Base-by-base conservation (phyloP, 2,329 filamentous ascomycete genomes). In the Teratosphaeria pseudoeucalypti region DNA sequence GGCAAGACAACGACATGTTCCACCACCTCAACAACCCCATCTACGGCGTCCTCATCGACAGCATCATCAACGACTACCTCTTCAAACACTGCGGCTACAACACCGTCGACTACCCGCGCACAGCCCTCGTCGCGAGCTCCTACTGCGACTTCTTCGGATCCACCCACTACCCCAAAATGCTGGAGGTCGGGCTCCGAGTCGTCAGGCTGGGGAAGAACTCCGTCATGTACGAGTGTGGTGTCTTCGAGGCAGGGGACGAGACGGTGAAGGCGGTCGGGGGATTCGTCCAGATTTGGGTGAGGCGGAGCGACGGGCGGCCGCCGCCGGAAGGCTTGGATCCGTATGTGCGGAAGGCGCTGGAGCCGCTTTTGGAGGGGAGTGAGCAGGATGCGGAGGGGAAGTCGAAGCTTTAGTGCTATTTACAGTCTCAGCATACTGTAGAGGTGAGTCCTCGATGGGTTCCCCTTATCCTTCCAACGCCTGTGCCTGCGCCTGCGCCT, bases 1-100 rank as follows among this genome's bases (percentile, higher is more conserved):
- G 90, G 90, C 86, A 84, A 72, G 91, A 96, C 75, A 95, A 95
- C 71, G 91, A 96, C 77, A 94, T 95, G 89, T 96, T 94, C 74
- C 82, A 89, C 62, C 92, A 97, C 72, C 67, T 64, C 47, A 68
- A 71, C 59, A 86, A 85, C 59, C 94, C 70, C 0, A 66, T 71
- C 59, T 72, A 72, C 56, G 68, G 67, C 52, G 67, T 71, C 5
- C 61, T 72, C 6, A 70, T 95, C 73, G 92, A 97, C 77, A 92
- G 89, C 1, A 84, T 95, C 60, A 85, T 95, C 71, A 97, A 96
- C 74, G 82, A 87, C 55, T 97, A 94, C 73, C 82, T 97, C 19
- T 90, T 95, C 62, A 79, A 86, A 57, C 79, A 89, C 68, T 95
- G 90, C 73, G 82, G 82, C 12, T 83, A 95, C 57, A 76, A 87